phyloP scores from a whole-genome alignment of 129 eudicot genomes.

The Mikania micrantha region DNA sequence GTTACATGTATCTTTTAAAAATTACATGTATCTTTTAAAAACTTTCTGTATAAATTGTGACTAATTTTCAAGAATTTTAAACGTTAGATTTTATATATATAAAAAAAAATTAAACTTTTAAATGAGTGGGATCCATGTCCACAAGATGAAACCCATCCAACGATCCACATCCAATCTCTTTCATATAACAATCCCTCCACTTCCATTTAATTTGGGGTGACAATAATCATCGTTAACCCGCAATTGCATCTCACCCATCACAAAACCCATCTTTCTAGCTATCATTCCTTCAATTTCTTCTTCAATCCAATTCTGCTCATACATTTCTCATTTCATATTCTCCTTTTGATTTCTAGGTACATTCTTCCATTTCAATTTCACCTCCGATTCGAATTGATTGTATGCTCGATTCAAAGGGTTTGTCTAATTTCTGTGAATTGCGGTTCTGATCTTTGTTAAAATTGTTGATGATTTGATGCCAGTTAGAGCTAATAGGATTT shows the following conservation, averaged over 20 bases:
- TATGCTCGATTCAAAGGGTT: background rate
- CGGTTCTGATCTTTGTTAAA: background rate
- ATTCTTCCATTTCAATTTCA: background rate
- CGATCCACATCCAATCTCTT: conserved; percentile 8
- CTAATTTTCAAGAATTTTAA: no score
- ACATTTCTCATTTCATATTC: conserved; percentile 11
- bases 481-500: background rate
- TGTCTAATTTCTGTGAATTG: background rate
- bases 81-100: no score
- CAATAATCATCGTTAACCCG: conserved; percentile 19
- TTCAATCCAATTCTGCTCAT: conserved; percentile 10
- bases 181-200: conserved; percentile 21
- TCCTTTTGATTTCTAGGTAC: conserved; percentile 2
- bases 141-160: conserved; percentile 8
- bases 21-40: no score
- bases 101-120: no score
- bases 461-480: conserved; percentile 1
- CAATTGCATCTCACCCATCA: conserved; percentile 20
- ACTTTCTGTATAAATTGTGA: no score
- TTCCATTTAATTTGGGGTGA: conserved; percentile 20
- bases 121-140: background rate
- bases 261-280: conserved; percentile 12
- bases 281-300: conserved; percentile 11
- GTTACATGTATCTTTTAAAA: no score
- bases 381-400: background rate